phyloP scores from a whole-genome alignment of 208 protist genomes.

The Porcisia deanei region DNA sequence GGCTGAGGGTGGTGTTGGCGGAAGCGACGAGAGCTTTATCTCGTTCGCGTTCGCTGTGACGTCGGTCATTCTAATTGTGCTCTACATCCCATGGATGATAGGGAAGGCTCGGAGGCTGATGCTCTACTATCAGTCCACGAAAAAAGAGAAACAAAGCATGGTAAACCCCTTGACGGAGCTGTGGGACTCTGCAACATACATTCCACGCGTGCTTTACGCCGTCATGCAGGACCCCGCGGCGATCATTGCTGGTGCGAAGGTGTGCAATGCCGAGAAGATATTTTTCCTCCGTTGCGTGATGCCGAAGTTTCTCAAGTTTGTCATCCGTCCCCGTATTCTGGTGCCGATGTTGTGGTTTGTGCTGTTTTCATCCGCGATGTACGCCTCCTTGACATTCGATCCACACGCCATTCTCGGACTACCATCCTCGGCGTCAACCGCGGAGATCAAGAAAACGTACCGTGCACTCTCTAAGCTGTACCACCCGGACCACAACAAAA shows the following conservation, averaged over 20 bases:
- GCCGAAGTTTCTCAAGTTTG: constrained; percentile 88
- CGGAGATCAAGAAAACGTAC: constrained; percentile 89
- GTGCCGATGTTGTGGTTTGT: constrained; percentile 78
- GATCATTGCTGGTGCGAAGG: constrained; percentile 58
- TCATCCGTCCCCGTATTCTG: constrained; percentile 81
- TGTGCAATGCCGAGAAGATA: constrained; percentile 70
- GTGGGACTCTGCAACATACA: constrained; percentile 61
- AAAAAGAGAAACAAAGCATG: constrained; percentile 46
- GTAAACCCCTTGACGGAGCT: constrained; percentile 66
- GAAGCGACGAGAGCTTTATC: constrained; percentile 90
- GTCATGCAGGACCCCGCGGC: constrained; percentile 51
- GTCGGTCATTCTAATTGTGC: constrained; percentile 79
- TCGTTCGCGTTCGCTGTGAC: constrained; percentile 87
- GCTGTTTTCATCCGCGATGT: constrained; percentile 90
- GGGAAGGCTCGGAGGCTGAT: constrained; percentile 44
- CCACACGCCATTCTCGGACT: constrained; percentile 83
- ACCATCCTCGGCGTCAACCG: constrained; percentile 46
- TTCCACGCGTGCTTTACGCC: constrained; percentile 49
- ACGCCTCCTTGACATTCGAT: constrained; percentile 87
- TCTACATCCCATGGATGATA: constrained; percentile 90
- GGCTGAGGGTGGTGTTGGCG: constrained; percentile 61
- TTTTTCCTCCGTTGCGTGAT: constrained; percentile 85
- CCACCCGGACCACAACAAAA: constrained; percentile 93
- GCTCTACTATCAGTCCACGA: constrained; percentile 64
- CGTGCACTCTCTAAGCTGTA: constrained; percentile 77